Evolutionary conservation across 2,329 filamentous ascomycete species (phyloP).

Genomic region (Penicillium fuscoglaucum): DNA sequence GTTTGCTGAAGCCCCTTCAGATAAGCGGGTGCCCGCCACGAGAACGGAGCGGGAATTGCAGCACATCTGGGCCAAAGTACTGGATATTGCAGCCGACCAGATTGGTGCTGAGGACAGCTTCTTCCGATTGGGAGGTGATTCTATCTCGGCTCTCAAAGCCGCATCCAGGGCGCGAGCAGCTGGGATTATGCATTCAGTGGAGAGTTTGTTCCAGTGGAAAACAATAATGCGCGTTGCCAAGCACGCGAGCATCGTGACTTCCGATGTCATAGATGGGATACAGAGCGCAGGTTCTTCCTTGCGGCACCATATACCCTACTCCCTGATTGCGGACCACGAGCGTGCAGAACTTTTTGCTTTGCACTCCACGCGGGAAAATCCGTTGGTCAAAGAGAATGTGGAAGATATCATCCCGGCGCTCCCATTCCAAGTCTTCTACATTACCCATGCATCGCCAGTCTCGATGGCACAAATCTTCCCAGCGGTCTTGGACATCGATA

Average conservation of each 20-base stretch:
- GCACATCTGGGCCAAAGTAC: constrained; percentile 8
- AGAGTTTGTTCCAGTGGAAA: constrained; percentile 8
- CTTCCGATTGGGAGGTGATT: constrained; percentile 16
- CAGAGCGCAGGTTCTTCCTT: neutral
- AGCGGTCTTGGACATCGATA: neutral
- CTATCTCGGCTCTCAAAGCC: constrained; percentile 10
- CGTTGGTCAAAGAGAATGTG: neutral
- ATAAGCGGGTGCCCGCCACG: neutral
- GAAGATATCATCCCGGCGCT: neutral
- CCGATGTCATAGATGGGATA: neutral
- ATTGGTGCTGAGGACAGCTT: constrained; percentile 14
- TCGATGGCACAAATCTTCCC: neutral
- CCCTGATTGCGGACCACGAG: neutral
- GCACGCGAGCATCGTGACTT: neutral
- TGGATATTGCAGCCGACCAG: neutral
- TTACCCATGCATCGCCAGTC: neutral
- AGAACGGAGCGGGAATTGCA: constrained; percentile 4
- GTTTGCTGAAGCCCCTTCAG: neutral
- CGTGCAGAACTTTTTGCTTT: neutral
- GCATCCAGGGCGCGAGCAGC: constrained; percentile 5
- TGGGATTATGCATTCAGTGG: constrained; percentile 4
- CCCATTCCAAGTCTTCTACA: neutral
- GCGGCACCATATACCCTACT: neutral
- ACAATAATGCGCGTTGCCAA: constrained; percentile 4
- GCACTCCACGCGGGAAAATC: neutral